Percentiles rank a stretch among this genome's conserved stretches.
phyloP scores from a whole-genome alignment of 352 stramenopile species.

The Globisporangium paddicum region DNA sequence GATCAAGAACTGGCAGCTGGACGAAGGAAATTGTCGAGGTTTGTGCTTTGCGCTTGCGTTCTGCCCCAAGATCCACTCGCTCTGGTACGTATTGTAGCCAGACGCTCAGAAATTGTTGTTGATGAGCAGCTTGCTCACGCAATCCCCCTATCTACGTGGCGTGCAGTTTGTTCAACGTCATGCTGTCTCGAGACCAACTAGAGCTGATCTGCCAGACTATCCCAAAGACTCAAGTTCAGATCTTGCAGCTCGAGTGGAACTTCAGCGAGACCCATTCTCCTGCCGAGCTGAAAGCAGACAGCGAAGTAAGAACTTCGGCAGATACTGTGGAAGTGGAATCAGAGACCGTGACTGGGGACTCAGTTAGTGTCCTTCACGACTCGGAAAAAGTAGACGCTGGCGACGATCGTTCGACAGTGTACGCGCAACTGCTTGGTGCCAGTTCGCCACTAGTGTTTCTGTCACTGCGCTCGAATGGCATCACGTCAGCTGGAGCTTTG shows the following conservation, averaged over 20 bases:
- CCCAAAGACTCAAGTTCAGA: slow-evolving; percentile 42
- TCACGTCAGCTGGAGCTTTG: slow-evolving; percentile 27
- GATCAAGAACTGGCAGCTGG: slow-evolving; percentile 65
- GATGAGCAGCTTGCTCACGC: too few relatives aligned
- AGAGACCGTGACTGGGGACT: not conserved
- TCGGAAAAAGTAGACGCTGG: not conserved
- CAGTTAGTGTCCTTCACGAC: slow-evolving; percentile 8
- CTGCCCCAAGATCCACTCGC: slow-evolving; percentile 36
- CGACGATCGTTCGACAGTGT: slow-evolving; percentile 17
- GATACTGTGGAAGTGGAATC: not conserved
- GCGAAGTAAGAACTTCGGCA: not conserved
- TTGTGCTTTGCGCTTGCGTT: slow-evolving; percentile 56
- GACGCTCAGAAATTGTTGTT: too few relatives aligned
- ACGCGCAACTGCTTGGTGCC: slow-evolving; percentile 33
- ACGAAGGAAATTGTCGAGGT: slow-evolving; percentile 43
- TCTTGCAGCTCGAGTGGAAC: slow-evolving; percentile 74
- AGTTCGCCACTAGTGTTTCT: slow-evolving; percentile 42
- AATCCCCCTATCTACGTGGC: too few relatives aligned
- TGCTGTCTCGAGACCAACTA: slow-evolving; percentile 44
- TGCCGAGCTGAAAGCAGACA: not conserved
- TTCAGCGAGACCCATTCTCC: not conserved
- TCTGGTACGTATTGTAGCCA: slow-evolving; percentile 38
- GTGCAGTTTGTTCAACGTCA: slow-evolving; percentile 59
- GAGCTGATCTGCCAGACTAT: slow-evolving; percentile 43
- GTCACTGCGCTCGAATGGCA: slow-evolving; percentile 62